Conservation (phyloP, 805 yeast genomes). For the Candida alai region DNA sequence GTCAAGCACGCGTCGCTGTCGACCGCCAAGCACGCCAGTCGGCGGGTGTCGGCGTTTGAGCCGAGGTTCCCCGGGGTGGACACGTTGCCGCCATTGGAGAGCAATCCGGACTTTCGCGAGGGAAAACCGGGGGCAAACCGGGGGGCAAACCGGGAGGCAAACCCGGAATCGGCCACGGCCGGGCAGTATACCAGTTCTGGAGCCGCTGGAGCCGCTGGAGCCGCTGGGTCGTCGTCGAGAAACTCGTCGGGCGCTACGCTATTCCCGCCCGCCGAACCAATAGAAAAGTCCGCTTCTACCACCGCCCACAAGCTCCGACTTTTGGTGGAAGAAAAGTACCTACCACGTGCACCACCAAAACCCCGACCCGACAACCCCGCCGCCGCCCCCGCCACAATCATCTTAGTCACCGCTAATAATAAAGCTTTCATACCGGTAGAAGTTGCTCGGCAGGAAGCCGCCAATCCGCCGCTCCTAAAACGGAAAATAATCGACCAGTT, state of each 20-base stretch:
- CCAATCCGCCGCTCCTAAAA: too few relatives aligned
- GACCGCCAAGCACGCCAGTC: background rate
- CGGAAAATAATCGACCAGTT: too few relatives aligned
- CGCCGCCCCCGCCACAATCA: background rate
- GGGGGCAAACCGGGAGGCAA: conserved; percentile 3
- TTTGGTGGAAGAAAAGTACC: conserved; percentile 18
- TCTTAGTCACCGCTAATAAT: conserved; percentile 63
- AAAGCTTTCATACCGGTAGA: conserved; percentile 50
- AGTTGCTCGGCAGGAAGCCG: too few relatives aligned
- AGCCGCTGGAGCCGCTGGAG: conserved; percentile 6
- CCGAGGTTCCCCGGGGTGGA: conserved; percentile 3
- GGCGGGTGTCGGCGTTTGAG: background rate
- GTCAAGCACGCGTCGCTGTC: conserved; percentile 1
- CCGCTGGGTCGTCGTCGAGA: too few relatives aligned
- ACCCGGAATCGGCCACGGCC: too few relatives aligned
- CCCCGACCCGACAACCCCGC: background rate
- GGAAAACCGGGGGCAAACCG: background rate
- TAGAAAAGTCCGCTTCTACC: conserved; percentile 5
- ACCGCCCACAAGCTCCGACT: conserved; percentile 3
- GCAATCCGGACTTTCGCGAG: conserved; percentile 4
- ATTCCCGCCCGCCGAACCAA: too few relatives aligned
- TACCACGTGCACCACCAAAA: conserved; percentile 18
- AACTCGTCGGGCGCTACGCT: background rate
- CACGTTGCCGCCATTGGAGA: conserved; percentile 4
- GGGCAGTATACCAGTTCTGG: conserved; percentile 1